Conservation (phyloP, 305 asterid genomes). For the Solanum hybrid region DNA sequence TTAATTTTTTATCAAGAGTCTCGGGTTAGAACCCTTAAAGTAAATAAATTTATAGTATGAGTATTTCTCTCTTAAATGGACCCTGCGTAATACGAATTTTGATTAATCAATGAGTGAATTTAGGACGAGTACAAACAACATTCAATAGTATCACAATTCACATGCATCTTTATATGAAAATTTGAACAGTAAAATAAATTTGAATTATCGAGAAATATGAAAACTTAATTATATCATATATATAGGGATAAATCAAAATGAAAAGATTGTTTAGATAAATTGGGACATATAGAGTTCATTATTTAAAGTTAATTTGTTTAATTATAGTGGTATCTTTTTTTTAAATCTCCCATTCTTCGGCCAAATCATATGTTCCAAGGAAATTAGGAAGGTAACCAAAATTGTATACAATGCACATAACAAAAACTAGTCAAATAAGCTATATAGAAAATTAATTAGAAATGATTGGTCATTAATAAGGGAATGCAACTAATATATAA, state of each 20-base stretch:
- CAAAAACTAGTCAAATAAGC: slow-evolving; percentile 6
- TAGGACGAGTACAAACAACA: not conserved
- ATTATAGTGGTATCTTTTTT: not conserved
- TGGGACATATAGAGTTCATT: not conserved
- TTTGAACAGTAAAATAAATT: not conserved
- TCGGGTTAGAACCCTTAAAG: not conserved
- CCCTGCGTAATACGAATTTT: rapidly evolving
- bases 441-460: not conserved
- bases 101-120: not conserved
- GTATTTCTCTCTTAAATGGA: not conserved
- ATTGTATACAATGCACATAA: not conserved
- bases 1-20: not conserved
- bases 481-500: not conserved
- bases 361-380: not conserved
- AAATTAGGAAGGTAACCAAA: not conserved
- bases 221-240: not conserved
- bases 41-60: not conserved
- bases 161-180: not conserved
- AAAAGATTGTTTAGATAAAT: not conserved
- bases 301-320: not conserved
- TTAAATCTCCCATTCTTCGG: not conserved
- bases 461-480: slow-evolving; percentile 4
- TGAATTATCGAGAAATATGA: not conserved
- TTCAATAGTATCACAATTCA: not conserved
- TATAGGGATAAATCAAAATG: not conserved